These are phyloP conservation scores for Colletotrichum sp. DNA, from an alignment of 2,329 filamentous ascomycete species.

Conservation along the genomic window DNA sequence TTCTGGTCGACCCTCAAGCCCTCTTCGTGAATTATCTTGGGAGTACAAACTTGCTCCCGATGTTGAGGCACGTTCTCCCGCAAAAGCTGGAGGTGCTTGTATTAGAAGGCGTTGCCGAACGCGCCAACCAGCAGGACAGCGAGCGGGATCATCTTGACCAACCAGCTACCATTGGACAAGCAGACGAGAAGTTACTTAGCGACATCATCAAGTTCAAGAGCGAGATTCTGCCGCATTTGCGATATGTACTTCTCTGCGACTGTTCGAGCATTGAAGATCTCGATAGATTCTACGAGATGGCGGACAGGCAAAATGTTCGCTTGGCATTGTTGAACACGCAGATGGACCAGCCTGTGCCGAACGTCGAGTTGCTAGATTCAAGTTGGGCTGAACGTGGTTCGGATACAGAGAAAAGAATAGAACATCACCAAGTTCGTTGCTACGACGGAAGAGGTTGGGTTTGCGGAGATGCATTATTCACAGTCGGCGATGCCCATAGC, in stretches of 20 bases:
- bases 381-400: neutral
- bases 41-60: neutral
- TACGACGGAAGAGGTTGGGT: neutral
- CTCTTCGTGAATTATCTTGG: neutral
- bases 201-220: neutral
- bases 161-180: accelerated
- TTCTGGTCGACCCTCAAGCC: neutral
- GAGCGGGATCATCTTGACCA: accelerated
- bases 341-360: neutral
- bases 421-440: neutral
- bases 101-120: neutral
- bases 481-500: neutral
- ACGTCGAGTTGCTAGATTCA: neutral
- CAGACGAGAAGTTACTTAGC: neutral
- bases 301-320: neutral
- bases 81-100: neutral
- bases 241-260: neutral
- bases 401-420: neutral
- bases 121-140: accelerated
- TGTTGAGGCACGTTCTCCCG: neutral
- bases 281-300: neutral
- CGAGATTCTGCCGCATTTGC: neutral
- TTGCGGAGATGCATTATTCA: neutral
- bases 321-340: neutral
- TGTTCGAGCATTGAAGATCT: neutral